Percentiles rank a stretch among this genome's conserved stretches.
Conservation (phyloP, 2,329 filamentous ascomycete species). For the Aspergillus fijiensis region DNA sequence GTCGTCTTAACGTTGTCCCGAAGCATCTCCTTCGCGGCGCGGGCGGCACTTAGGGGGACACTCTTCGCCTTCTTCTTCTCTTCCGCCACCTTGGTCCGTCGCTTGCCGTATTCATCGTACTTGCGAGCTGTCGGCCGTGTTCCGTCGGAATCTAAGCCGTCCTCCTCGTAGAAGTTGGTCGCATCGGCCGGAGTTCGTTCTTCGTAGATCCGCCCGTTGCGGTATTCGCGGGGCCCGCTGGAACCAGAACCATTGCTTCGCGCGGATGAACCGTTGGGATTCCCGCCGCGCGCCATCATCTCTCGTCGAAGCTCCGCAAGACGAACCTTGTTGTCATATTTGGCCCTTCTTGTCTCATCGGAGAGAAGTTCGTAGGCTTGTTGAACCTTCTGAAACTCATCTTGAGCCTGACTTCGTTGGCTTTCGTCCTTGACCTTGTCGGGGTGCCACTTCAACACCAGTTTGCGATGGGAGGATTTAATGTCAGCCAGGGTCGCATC, state of each 20-base stretch:
- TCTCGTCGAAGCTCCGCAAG: constrained; percentile 65
- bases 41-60: constrained; percentile 26
- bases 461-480: constrained; percentile 77
- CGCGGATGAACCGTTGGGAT: constrained; percentile 15
- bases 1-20: constrained; percentile 34
- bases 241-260: constrained; percentile 21
- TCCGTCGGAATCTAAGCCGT: constrained; percentile 38
- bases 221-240: constrained; percentile 37
- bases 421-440: constrained; percentile 83
- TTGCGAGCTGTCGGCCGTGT: constrained; percentile 41
- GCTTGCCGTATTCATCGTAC: constrained; percentile 38
- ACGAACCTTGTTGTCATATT: constrained; percentile 75
- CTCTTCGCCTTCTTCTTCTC: constrained; percentile 42
- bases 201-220: constrained; percentile 46
- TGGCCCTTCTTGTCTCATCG: constrained; percentile 68
- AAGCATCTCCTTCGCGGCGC: constrained; percentile 32
- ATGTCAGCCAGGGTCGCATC: constrained; percentile 71
- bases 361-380: constrained; percentile 88
- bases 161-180: constrained; percentile 37
- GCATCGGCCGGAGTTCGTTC: constrained; percentile 41
- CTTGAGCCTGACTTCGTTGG: constrained; percentile 73
- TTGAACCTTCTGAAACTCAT: constrained; percentile 90
- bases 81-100: constrained; percentile 33
- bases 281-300: constrained; percentile 47
- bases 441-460: constrained; percentile 84